Evolutionary conservation across 2,329 filamentous ascomycete genomes (phyloP), one percentile per base, ranked within the genome.

Genomic region (Verticillium nonalfalfae): DNA sequence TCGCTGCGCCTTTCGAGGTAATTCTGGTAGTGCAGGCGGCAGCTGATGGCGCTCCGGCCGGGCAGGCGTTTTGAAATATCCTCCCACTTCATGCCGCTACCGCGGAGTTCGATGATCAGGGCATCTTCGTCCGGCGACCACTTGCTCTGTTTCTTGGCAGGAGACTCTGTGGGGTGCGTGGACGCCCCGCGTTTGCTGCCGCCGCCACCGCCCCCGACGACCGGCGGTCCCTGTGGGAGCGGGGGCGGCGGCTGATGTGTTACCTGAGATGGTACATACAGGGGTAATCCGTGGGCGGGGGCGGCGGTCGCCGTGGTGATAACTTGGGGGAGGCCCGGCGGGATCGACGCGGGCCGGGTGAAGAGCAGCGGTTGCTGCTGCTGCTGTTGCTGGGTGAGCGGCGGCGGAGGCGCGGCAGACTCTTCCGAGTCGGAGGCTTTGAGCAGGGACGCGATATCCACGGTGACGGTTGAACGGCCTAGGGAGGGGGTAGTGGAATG

Each of bases 11-110:
- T 85, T 75, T 99, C 95, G 59, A 97, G 85, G 73, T 98, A 98
- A 74, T 99, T 99, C 71, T 98, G 94, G 74, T 97, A 98, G 72
- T 97, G 93, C 59, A 98, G 82, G 54, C 94, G 88, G 75, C 94
- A 98, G 69, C 93, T 96, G 70, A 97, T 97, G 61, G 93, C 89
- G 75, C 93, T 97, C 68, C 95, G 86, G 64, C 94, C 94, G 2
- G 93, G 93, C 58, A 98, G 79, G 60, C 89, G 86, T 78, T 94
- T 96, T 64, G 92, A 96, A 69, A 98, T 97, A 75, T 98, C 94
- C 72, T 98, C 94, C 95, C 94, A 98, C 73, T 98, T 98, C 92
- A 97, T 97, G 9, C 91, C 91, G 68, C 88, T 88, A 40, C 92
- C 91, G 62, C 94, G 87, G 64, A 98, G 84, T 74, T 96, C 91